Conservation (phyloP, 2,329 filamentous ascomycete species). For the Elsinoe ampelina region DNA sequence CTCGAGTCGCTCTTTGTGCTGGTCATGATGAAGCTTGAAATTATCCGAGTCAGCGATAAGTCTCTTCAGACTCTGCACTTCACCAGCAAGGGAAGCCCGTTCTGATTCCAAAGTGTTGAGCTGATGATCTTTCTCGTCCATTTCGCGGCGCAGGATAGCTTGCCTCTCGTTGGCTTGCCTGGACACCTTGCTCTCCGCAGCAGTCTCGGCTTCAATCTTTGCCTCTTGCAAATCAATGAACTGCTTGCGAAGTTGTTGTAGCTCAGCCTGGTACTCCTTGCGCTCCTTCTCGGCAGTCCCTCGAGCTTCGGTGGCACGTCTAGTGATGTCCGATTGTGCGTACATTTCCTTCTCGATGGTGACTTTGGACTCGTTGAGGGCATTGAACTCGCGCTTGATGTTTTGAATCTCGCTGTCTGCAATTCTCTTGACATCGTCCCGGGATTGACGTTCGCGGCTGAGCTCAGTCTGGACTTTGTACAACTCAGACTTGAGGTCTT, state of each 20-base stretch:
- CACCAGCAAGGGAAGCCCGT: slow-evolving; percentile 61
- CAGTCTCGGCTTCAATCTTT: slow-evolving; percentile 69
- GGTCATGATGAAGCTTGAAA: slow-evolving; percentile 82
- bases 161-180: slow-evolving; percentile 73
- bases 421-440: slow-evolving; percentile 85
- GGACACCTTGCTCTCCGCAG: slow-evolving; percentile 70
- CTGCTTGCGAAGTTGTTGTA: slow-evolving; percentile 70
- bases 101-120: slow-evolving; percentile 73
- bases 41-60: slow-evolving; percentile 82
- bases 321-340: slow-evolving; percentile 81
- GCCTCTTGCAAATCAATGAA: slow-evolving; percentile 81
- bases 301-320: slow-evolving; percentile 74
- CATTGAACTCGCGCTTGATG: slow-evolving; percentile 75
- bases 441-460: slow-evolving; percentile 82
- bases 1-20: slow-evolving; percentile 87
- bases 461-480: slow-evolving; percentile 80
- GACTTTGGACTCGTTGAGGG: slow-evolving; percentile 87
- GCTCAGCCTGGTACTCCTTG: slow-evolving; percentile 78
- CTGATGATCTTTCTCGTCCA: slow-evolving; percentile 68
- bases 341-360: slow-evolving; percentile 98
- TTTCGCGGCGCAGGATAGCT: slow-evolving; percentile 63
- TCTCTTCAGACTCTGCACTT: slow-evolving; percentile 79
- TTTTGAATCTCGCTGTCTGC: slow-evolving; percentile 78
- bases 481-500: slow-evolving; percentile 75
- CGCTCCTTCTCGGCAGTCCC: slow-evolving; percentile 74